phyloP scores from a whole-genome alignment of 306 rosid genomes.

The Begonia fuchsioides region DNA sequence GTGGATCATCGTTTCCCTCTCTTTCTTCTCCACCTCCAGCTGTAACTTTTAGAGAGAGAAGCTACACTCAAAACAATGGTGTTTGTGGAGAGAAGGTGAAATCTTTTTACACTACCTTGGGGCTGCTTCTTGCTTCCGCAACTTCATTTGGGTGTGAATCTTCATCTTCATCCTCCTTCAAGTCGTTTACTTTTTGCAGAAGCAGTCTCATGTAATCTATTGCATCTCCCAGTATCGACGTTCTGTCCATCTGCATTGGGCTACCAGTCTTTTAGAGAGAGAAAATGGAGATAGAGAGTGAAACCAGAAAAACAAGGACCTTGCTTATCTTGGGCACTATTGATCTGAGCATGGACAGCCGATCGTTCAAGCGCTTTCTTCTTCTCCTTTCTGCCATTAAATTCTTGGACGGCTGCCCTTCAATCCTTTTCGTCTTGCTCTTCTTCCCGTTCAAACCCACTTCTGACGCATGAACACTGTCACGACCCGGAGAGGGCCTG shows the following conservation, averaged over 20 bases:
- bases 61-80: too few species aligned
- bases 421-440: conserved; percentile 36
- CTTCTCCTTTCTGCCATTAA: conserved; percentile 90
- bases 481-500: too few species aligned
- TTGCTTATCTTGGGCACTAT: conserved; percentile 92
- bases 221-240: conserved; percentile 88
- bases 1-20: conserved; percentile 45
- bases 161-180: conserved; percentile 53
- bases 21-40: conserved; percentile 79
- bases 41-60: conserved; percentile 8
- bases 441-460: conserved; percentile 51
- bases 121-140: conserved; percentile 51
- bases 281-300: too few species aligned
- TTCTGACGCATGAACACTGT: too few species aligned
- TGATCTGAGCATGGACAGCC: conserved; percentile 87
- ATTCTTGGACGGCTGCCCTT: conserved; percentile 88
- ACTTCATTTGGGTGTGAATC: conserved; percentile 55
- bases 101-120: conserved; percentile 39
- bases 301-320: conserved; percentile 19
- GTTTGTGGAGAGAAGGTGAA: too few species aligned
- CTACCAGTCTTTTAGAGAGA: conserved; percentile 4
- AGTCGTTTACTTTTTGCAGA: conserved; percentile 52
- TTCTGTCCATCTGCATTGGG: conserved; percentile 76
- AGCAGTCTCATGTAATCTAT: conserved; percentile 94
- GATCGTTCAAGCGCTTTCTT: conserved; percentile 66